Conservation (phyloP, 805 yeast genomes). For the Ogataea corticis region DNA sequence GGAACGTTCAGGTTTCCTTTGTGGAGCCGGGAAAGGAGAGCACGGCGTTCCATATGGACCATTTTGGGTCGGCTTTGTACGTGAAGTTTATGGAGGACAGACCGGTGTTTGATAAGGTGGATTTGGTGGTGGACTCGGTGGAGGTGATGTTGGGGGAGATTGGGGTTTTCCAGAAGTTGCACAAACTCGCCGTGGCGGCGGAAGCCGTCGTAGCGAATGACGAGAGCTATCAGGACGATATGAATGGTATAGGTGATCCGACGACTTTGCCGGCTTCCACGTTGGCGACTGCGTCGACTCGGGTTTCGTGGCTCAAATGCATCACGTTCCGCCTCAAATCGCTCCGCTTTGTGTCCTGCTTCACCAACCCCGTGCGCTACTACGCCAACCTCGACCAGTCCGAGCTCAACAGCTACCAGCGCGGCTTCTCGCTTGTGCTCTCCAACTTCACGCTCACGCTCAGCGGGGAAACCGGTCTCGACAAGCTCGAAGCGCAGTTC, state of each 20-base stretch:
- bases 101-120: slow-evolving; percentile 5
- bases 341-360: slow-evolving; percentile 28
- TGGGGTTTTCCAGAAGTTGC: slow-evolving; percentile 19
- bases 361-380: slow-evolving; percentile 31
- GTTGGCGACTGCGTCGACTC: too few relatives aligned
- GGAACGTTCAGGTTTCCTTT: slow-evolving; percentile 25
- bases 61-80: slow-evolving; percentile 14
- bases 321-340: slow-evolving; percentile 13
- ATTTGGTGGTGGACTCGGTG: slow-evolving; percentile 10
- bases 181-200: too few relatives aligned
- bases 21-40: slow-evolving; percentile 10
- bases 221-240: too few relatives aligned
- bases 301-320: too few relatives aligned
- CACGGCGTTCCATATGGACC: slow-evolving; percentile 20
- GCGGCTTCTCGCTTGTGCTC: slow-evolving; percentile 27
- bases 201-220: too few relatives aligned
- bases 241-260: too few relatives aligned
- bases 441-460: slow-evolving; percentile 3
- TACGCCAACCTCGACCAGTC: slow-evolving; percentile 32
- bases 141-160: slow-evolving; percentile 17
- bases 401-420: slow-evolving; percentile 26
- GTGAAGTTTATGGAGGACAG: slow-evolving; percentile 11
- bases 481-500: slow-evolving; percentile 13
- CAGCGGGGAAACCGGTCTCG: slow-evolving; percentile 3
- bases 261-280: not conserved